Evolutionary conservation across 352 stramenopile genomes (phyloP).

Genomic region (Phytopythium oedochilum): DNA sequence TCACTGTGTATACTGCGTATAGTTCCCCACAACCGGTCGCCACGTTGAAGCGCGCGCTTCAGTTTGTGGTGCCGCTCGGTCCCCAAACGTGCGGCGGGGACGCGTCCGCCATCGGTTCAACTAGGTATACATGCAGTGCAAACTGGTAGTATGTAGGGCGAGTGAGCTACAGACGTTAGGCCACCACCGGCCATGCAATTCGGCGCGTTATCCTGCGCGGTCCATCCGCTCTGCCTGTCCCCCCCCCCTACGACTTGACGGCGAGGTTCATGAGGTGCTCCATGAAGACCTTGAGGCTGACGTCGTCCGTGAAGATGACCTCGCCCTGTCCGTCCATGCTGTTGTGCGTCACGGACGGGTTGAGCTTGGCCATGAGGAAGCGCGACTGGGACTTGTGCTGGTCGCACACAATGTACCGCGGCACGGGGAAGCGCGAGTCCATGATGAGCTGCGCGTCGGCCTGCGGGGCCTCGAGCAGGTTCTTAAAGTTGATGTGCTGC

Average conservation of each 20-base stretch:
- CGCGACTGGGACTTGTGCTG: constrained; percentile 99
- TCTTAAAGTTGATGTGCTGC: constrained; percentile 97
- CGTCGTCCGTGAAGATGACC: constrained; percentile 99
- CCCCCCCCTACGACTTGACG: constrained; percentile 64
- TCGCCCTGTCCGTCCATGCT: constrained; percentile 92
- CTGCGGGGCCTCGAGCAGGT: constrained; percentile 96
- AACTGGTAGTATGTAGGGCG: too few species aligned
- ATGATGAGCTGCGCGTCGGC: constrained; percentile 98
- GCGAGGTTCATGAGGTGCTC: constrained; percentile 95
- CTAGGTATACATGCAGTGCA: too few species aligned
- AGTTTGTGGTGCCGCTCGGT: too few species aligned
- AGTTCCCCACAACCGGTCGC: too few species aligned
- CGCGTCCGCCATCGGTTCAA: too few species aligned
- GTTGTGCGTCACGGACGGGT: constrained; percentile 97
- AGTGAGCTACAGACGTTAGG: too few species aligned
- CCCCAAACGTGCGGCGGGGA: too few species aligned
- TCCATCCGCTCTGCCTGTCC: too few species aligned
- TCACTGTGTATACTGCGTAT: too few species aligned
- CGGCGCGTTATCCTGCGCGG: too few species aligned
- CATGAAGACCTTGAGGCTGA: constrained; percentile 99
- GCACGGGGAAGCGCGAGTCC: constrained; percentile 98
- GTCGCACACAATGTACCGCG: constrained; percentile 99
- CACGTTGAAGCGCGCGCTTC: too few species aligned
- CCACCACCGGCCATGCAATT: too few species aligned
- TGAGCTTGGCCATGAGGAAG: constrained; percentile 99